Base-by-base conservation (phyloP, 1,284 basidiomycete genomes). In the Papiliotrema nemorosa region DNA sequence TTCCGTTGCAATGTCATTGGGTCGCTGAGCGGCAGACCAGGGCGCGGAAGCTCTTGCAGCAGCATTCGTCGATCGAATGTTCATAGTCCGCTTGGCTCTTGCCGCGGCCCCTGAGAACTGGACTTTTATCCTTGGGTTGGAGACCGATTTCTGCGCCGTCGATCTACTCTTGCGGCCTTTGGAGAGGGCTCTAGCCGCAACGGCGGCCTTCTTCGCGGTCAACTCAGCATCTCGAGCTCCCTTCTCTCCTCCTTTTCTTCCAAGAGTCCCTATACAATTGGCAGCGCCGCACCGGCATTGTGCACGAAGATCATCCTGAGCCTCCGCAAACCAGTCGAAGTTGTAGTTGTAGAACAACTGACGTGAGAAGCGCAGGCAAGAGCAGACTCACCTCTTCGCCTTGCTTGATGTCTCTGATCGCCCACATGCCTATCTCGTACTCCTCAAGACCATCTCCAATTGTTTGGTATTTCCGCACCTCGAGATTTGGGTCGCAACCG, bases 341-440 rank as follows among this genome's bases (percentile, higher is more conserved):
- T 75, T 73, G 66, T 76, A 76, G 54, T 76, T 66, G 67, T 77
- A 75, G 27, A 64, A 69, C 5, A 72, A 63, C 66, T 69, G 47
- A 10, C 13, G 14, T 12, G 29, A 6, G 2, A 14, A 5, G 4
- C 20, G 21, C 14, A 2, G 3, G 24, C 0, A n/a, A 2, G 21
- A 22, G 3, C 20, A n/a, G 50, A 50, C 69, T 55, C 35, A 76
- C 67, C 63, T 79, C 78, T 50, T 77, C 73, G 10, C 76, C 76
- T 2, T 68, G 58, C 3, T 57, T 56, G 47, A 78, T 78, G 51
- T 78, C 73, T 26, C 67, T 59, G 27, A 62, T 51, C 2, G 77
- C 75, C 66, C 76, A 78, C 56, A 70, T 63, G 7, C 74, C 72
- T 6, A 76, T 66, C 55, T 78, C 75, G 49, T 66, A 77, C 60